Conservation (phyloP, 805 yeast genomes). For the Wickerhamiella occidentalis region DNA sequence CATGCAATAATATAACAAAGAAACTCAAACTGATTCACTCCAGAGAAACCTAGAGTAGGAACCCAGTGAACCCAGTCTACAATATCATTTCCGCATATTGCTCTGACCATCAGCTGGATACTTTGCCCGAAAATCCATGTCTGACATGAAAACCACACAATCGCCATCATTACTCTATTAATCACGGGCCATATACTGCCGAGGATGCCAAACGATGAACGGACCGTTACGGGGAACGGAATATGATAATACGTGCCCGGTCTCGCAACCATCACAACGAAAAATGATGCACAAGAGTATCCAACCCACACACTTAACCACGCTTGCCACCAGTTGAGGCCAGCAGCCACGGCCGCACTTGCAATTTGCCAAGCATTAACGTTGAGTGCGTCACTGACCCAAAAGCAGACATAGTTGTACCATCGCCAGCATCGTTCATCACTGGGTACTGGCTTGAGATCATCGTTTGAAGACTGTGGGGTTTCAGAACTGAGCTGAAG, state of each 20-base stretch:
- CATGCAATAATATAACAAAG: constrained; percentile 68
- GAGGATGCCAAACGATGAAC: constrained; percentile 78
- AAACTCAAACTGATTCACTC: constrained; percentile 54
- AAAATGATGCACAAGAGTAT: constrained; percentile 51
- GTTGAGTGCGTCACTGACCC: constrained; percentile 83
- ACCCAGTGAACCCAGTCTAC: neutral
- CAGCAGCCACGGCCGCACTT: constrained; percentile 62
- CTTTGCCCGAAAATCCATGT: constrained; percentile 74
- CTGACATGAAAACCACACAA: constrained; percentile 80
- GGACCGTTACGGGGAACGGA: constrained; percentile 66
- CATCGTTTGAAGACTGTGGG: constrained; percentile 36
- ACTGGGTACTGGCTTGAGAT: constrained; percentile 66
- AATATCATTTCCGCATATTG: constrained; percentile 40
- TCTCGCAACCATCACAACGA: constrained; percentile 55
- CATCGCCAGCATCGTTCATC: constrained; percentile 70
- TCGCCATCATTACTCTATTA: constrained; percentile 74
- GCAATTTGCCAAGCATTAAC: constrained; percentile 86
- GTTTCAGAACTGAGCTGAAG: neutral
- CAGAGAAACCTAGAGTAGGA: too few relatives aligned
- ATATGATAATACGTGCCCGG: constrained; percentile 70
- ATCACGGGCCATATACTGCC: constrained; percentile 77
- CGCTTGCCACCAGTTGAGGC: constrained; percentile 78
- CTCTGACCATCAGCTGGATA: constrained; percentile 57
- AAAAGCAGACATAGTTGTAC: constrained; percentile 64
- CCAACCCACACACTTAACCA: constrained; percentile 85